Evolutionary conservation across 371 early-diverging fungal genomes (phyloP), one percentile per base, ranked within the genome.

Genomic region (Catenaria anguillulae): DNA sequence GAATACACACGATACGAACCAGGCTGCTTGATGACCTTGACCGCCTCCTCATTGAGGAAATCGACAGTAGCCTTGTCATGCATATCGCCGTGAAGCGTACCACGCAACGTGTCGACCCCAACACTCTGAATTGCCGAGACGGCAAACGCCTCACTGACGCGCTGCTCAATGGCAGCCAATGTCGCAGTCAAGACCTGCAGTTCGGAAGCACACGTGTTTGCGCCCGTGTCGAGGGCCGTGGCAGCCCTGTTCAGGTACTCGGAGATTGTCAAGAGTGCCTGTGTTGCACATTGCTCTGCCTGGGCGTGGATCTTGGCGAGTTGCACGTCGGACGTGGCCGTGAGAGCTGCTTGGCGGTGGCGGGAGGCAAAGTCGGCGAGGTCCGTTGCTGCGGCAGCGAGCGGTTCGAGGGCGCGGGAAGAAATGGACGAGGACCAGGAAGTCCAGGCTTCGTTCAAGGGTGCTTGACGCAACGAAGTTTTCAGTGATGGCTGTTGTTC

Each of bases 311-410:
- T 17, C n/a, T n/a, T n/a, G n/a, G 23, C 23, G 23, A 46, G 46
- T 24, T 19, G 10, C 23, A 8, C 46, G 23, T n/a, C 23, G n/a
- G 46, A 24, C 19, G 10, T 17, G n/a, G n/a, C 46, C 46, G 17
- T 24, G n/a, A 46, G 24, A 1, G 24, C 46, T 4, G 23, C 23
- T 1, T 21, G 8, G n/a, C 23, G 24, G n/a, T 46, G 46, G n/a
- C 46, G 46, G n/a, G 46, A 21, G 24, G n/a, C 46, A 46, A 46
- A 46, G 46, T 46, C 46, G 46, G n/a, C n/a, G n/a, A 46, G 46
- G 17, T 46, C 46, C 8, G 4, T n/a, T 10, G 46, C 46, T 21
- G 46, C 46, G 24, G 46, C 2, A 21, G 17, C 46, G 23, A 46
- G 46, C 46, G 46, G 46, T 1, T 21, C n/a, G 3, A 46, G n/a